phyloP scores from a whole-genome alignment of 73 alveolate genomes.

The Paraurostyla sp. region DNA sequence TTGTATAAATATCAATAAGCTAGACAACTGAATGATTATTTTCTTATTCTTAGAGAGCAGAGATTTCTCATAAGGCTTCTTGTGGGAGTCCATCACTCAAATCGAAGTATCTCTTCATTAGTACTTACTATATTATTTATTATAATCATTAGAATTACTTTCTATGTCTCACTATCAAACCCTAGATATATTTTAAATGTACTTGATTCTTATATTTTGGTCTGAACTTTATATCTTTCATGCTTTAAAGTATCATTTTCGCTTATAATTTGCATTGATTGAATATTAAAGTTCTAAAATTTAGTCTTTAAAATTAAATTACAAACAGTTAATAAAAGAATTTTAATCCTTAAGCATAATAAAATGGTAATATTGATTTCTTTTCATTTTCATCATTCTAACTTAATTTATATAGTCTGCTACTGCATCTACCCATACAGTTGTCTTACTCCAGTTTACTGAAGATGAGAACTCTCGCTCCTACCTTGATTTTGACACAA shows the following conservation, averaged over 20 bases:
- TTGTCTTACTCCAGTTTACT: constrained; percentile 51
- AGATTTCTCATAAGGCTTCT: constrained; percentile 16
- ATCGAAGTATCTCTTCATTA: constrained; percentile 34
- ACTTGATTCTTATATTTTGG: neutral
- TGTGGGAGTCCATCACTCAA: constrained; percentile 38
- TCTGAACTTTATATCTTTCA: constrained; percentile 8
- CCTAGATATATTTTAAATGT: constrained; percentile 19
- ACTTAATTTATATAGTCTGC: constrained; percentile 36
- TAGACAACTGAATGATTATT: neutral
- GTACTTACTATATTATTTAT: neutral
- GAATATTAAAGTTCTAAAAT: neutral
- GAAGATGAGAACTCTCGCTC: constrained; percentile 71
- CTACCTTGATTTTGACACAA: constrained; percentile 64
- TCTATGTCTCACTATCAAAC: neutral
- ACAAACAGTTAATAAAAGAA: neutral
- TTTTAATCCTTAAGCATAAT: neutral
- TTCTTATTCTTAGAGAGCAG: neutral
- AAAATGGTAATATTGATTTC: constrained; percentile 8
- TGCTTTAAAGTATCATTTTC: neutral
- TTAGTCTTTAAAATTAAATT: neutral
- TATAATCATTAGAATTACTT: neutral
- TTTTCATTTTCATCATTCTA: neutral
- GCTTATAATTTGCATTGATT: neutral
- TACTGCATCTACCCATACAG: constrained; percentile 56
- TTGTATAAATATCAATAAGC: neutral